Percentiles rank a stretch among this genome's conserved stretches.
phyloP scores from a whole-genome alignment of 768 basidiomycete genomes.

The Termitomyces sp. region DNA sequence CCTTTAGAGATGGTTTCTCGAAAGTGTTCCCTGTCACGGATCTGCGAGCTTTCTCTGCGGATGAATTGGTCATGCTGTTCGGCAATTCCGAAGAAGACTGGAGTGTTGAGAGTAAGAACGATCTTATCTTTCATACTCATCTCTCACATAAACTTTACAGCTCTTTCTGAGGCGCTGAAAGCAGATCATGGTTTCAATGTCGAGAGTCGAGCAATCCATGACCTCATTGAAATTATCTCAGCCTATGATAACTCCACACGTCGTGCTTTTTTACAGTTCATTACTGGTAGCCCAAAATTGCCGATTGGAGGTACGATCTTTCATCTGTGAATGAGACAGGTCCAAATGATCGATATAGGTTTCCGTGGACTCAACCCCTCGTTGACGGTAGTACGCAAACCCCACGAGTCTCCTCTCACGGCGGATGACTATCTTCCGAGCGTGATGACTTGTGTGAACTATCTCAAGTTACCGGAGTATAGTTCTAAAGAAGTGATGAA shows the following conservation, averaged over 20 bases:
- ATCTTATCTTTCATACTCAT: neutral
- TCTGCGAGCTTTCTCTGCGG: conserved; percentile 85
- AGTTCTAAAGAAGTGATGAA: conserved; percentile 80
- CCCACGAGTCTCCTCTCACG: conserved; percentile 83
- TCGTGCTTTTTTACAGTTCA: conserved; percentile 91
- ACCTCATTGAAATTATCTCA: conserved; percentile 83
- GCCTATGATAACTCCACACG: conserved; percentile 68
- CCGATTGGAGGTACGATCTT: conserved; percentile 81
- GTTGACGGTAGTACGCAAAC: conserved; percentile 95
- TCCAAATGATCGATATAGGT: conserved; percentile 35
- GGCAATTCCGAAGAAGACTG: conserved; percentile 99
- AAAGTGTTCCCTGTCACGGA: conserved; percentile 94
- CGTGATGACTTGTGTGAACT: conserved; percentile 99
- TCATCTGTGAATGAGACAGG: neutral
- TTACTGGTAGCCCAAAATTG: conserved; percentile 94
- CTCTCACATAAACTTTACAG: conserved; percentile 32
- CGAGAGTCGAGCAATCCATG: conserved; percentile 86
- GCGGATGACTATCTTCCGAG: conserved; percentile 95
- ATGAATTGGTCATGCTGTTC: conserved; percentile 94
- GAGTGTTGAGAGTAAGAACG: conserved; percentile 75
- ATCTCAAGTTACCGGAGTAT: conserved; percentile 94
- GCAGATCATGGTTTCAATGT: conserved; percentile 98
- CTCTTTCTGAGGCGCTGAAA: conserved; percentile 84
- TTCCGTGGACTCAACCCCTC: conserved; percentile 94
- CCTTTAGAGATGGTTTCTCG: conserved; percentile 92